phyloP scores from a whole-genome alignment of 2,329 filamentous ascomycete species.

The Penicillium freii region DNA sequence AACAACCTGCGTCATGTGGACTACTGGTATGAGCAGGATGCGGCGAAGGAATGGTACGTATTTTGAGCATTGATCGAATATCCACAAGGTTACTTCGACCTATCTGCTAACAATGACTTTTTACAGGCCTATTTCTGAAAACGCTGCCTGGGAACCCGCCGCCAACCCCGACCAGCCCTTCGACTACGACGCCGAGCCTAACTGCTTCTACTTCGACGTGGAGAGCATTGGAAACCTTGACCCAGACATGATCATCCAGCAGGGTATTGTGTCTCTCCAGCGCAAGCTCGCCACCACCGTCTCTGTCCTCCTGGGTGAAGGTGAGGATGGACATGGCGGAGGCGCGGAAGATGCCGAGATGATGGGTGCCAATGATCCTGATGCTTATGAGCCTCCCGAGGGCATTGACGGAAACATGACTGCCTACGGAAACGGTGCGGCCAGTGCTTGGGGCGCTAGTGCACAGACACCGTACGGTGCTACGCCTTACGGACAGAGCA shows the following conservation, averaged over 20 bases:
- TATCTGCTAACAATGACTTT: neutral
- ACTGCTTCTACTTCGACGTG: conserved; percentile 88
- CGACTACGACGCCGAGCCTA: conserved; percentile 83
- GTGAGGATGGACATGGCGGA: conserved; percentile 55
- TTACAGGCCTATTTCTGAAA: conserved; percentile 40
- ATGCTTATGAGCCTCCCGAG: conserved; percentile 49
- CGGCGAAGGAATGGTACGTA: conserved; percentile 75
- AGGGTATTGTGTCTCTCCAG: conserved; percentile 85
- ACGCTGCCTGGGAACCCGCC: conserved; percentile 69
- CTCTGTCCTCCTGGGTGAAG: conserved; percentile 57
- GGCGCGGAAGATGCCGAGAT: conserved; percentile 45
- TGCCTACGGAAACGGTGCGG: conserved; percentile 48
- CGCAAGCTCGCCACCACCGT: conserved; percentile 84
- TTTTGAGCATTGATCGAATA: conserved; percentile 23
- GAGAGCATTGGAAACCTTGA: conserved; percentile 85
- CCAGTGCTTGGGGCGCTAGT: conserved; percentile 65
- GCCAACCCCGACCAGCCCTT: conserved; percentile 80
- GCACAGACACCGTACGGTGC: conserved; percentile 59
- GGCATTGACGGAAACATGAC: conserved; percentile 45
- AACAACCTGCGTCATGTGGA: conserved; percentile 92
- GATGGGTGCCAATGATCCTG: conserved; percentile 52
- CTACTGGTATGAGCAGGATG: conserved; percentile 89
- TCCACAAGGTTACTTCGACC: neutral
- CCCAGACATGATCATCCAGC: conserved; percentile 83
- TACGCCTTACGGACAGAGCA: conserved; percentile 58